Conservation (phyloP, 305 asterid species). For the Fraxinus dipetala region DNA sequence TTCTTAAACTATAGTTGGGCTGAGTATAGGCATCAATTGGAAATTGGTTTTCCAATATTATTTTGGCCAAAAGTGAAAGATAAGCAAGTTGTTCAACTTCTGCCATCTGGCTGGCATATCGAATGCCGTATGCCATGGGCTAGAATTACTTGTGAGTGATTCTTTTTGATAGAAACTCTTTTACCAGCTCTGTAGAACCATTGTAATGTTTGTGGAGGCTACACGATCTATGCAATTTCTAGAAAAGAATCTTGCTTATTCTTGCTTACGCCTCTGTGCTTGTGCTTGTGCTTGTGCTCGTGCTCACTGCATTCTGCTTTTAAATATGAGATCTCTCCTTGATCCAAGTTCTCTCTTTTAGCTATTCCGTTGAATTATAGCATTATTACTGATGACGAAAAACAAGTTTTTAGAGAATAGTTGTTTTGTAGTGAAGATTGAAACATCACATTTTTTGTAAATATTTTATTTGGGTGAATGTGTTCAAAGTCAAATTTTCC, state of each 20-base stretch:
- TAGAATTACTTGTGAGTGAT: neutral
- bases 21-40: neutral
- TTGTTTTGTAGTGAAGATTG: neutral
- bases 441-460: neutral
- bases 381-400: neutral
- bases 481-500: neutral
- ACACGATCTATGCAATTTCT: neutral
- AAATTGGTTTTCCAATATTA: neutral
- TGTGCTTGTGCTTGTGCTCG: conserved; percentile 9
- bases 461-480: conserved; percentile 9
- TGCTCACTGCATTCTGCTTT: conserved; percentile 14
- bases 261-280: neutral
- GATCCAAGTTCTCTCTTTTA: conserved; percentile 1
- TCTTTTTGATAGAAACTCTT: neutral
- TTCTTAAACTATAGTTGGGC: neutral
- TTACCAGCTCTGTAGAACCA: neutral
- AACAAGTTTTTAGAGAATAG: neutral
- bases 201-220: neutral
- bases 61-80: conserved; percentile 4
- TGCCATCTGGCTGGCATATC: conserved; percentile 10
- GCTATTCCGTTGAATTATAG: neutral
- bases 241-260: neutral
- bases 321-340: conserved; percentile 4
- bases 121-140: neutral
- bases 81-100: neutral